Conservation (phyloP, 345 rosid genomes). For the Pistacia integerrima region DNA sequence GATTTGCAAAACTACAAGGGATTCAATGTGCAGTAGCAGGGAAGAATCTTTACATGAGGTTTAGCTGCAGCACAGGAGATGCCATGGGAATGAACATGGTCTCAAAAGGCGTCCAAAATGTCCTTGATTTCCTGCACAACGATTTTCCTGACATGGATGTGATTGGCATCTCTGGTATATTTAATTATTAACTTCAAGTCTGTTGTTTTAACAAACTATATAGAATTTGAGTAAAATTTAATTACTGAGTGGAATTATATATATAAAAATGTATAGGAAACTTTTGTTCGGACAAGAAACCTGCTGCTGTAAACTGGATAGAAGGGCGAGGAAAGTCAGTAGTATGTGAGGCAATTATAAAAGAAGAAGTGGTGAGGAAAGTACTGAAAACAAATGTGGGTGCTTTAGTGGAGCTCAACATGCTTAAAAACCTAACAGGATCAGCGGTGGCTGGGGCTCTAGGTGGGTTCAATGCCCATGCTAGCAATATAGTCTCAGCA, state of each 20-base stretch:
- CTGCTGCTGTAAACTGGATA: slow-evolving; percentile 76
- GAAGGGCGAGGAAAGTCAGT: slow-evolving; percentile 76
- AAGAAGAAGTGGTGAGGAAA: slow-evolving; percentile 57
- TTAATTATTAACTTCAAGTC: background rate
- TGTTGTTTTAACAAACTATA: no score
- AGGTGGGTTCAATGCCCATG: slow-evolving; percentile 84
- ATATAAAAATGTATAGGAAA: slow-evolving; percentile 36
- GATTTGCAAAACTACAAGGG: slow-evolving; percentile 53
- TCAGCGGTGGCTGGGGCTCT: slow-evolving; percentile 83
- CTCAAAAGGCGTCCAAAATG: slow-evolving; percentile 62
- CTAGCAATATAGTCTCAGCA: slow-evolving; percentile 71
- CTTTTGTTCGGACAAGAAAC: slow-evolving; percentile 71
- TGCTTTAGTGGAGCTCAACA: slow-evolving; percentile 68
- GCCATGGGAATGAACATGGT: slow-evolving; percentile 84
- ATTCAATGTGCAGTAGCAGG: slow-evolving; percentile 52
- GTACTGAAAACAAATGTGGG: slow-evolving; percentile 67
- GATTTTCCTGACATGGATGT: slow-evolving; percentile 63
- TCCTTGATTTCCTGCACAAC: slow-evolving; percentile 39
- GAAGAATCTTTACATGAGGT: slow-evolving; percentile 53
- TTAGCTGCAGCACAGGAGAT: slow-evolving; percentile 62
- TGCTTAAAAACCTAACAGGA: slow-evolving; percentile 73
- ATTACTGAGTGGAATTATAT: no score
- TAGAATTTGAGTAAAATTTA: no score
- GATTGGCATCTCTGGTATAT: slow-evolving; percentile 55
- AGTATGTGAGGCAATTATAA: slow-evolving; percentile 67